These are phyloP conservation scores for Termitomyces sp. DNA, from an alignment of 768 basidiomycete genomes.

Conservation along the genomic window DNA sequence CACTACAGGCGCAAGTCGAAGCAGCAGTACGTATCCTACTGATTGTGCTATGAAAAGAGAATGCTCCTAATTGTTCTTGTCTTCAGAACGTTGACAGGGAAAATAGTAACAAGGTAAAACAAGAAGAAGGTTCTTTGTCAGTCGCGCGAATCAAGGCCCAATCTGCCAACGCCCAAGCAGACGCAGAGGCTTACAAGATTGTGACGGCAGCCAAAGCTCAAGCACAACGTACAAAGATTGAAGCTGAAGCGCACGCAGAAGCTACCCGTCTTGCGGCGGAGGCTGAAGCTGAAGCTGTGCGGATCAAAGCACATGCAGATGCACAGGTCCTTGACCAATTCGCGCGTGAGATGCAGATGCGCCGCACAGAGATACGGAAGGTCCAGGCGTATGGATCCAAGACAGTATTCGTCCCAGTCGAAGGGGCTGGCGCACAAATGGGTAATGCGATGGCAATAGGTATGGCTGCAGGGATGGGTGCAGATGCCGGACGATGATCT, in stretches of 20 bases:
- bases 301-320: conserved; percentile 61
- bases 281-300: conserved; percentile 67
- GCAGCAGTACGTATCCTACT: conserved; percentile 51
- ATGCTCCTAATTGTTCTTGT: neutral
- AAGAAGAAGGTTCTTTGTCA: conserved; percentile 72
- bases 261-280: conserved; percentile 71
- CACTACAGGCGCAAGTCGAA: conserved; percentile 82
- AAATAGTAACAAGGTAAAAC: conserved; percentile 84
- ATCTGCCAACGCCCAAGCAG: conserved; percentile 57
- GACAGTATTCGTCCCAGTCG: conserved; percentile 66
- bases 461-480: conserved; percentile 66
- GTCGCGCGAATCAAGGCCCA: conserved; percentile 77
- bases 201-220: conserved; percentile 72
- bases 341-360: conserved; percentile 72
- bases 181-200: conserved; percentile 69
- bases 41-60: neutral
- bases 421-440: conserved; percentile 52
- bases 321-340: conserved; percentile 54
- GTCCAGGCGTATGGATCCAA: conserved; percentile 63
- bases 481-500: conserved; percentile 20
- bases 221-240: conserved; percentile 64
- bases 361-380: conserved; percentile 57
- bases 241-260: conserved; percentile 72
- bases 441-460: conserved; percentile 58
- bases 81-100: conserved; percentile 76